Percentiles rank a stretch among this genome's conserved stretches.
phyloP scores from a whole-genome alignment of 116 monocot genomes.

The Phalaenopsis hybrid region DNA sequence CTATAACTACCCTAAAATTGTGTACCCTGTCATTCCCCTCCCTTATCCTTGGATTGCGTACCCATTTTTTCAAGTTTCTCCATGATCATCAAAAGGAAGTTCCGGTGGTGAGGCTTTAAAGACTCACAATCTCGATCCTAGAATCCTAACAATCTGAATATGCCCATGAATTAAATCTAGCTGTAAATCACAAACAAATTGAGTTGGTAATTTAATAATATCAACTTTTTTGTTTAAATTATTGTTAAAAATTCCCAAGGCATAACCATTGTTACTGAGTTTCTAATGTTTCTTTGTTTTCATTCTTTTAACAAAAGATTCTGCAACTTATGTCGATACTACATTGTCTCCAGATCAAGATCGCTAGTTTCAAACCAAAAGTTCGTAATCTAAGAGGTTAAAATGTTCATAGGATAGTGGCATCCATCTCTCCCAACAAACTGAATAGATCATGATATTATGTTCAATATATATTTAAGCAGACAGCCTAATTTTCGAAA shows the following conservation, averaged over 20 bases:
- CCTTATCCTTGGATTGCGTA: background rate
- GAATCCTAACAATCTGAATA: background rate
- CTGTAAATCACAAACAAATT: background rate
- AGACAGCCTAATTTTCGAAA: background rate
- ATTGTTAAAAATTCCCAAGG: background rate
- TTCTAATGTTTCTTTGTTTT: background rate
- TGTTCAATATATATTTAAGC: background rate
- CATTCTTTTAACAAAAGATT: background rate
- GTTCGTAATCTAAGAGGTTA: background rate
- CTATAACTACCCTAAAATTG: too few relatives aligned
- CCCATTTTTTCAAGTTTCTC: background rate
- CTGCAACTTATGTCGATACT: background rate
- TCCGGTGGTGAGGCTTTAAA: background rate
- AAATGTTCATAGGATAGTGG: background rate
- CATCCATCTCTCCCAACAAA: background rate
- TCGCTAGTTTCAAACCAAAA: background rate
- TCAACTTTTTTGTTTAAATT: background rate
- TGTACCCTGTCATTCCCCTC: too few relatives aligned
- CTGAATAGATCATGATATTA: background rate
- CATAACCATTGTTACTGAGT: background rate
- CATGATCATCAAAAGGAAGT: background rate
- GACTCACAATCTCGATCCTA: background rate
- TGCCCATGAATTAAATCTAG: background rate
- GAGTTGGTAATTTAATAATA: background rate
- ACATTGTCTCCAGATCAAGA: background rate